Conservation (phyloP, 1,284 basidiomycete species). For the Ustilago trichophora region DNA sequence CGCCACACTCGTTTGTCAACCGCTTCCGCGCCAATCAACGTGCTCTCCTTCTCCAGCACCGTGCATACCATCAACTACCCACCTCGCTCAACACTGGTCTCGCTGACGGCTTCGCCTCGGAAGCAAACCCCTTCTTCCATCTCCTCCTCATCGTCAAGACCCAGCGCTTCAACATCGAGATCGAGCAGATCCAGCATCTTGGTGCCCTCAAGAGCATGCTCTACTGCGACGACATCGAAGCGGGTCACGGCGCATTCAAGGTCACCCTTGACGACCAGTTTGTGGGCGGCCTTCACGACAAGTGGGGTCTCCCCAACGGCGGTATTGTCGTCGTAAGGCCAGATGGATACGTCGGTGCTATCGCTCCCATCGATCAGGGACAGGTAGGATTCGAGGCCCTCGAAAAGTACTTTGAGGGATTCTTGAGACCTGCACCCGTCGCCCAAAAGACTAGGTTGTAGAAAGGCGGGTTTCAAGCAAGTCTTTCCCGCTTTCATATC, state of each 20-base stretch:
- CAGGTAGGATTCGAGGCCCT: constrained; percentile 67
- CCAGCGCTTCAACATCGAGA: constrained; percentile 61
- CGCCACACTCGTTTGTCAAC: constrained; percentile 53
- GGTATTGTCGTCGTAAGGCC: constrained; percentile 76
- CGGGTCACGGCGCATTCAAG: constrained; percentile 68
- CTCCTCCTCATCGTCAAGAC: constrained; percentile 60
- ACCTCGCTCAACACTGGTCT: constrained; percentile 57
- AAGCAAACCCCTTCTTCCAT: constrained; percentile 65
- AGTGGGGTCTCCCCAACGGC: constrained; percentile 72
- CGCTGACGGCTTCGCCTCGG: constrained; percentile 43
- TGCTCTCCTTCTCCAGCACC: constrained; percentile 35
- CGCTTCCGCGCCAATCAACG: constrained; percentile 46
- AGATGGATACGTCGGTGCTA: constrained; percentile 77
- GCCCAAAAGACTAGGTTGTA: constrained; percentile 14
- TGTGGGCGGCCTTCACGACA: constrained; percentile 68
- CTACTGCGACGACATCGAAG: constrained; percentile 69
- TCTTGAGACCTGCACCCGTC: constrained; percentile 24
- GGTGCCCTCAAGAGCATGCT: constrained; percentile 69
- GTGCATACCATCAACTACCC: constrained; percentile 44
- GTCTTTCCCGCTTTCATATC: no score
- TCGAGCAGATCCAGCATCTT: constrained; percentile 55
- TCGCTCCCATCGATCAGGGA: constrained; percentile 71
- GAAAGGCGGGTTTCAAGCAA: not conserved
- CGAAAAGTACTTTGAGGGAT: constrained; percentile 71
- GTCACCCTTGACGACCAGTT: constrained; percentile 46